These are phyloP conservation scores for Lactarius hengduanensis DNA, from an alignment of 768 basidiomycete genomes.

Conservation along the genomic window DNA sequence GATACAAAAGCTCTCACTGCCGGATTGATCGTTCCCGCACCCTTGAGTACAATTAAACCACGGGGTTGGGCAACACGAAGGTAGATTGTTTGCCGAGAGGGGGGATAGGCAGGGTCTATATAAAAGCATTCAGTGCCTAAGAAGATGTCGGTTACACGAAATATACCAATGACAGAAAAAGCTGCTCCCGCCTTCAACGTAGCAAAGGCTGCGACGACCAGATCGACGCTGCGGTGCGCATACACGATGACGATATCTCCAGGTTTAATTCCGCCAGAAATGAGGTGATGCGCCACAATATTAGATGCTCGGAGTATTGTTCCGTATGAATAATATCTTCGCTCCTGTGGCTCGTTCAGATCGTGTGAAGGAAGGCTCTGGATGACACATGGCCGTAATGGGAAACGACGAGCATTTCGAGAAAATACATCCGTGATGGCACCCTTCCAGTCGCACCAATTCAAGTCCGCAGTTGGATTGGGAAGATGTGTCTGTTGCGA, in stretches of 20 bases:
- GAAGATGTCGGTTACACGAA: constrained; percentile 7
- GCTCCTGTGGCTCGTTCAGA: constrained; percentile 47
- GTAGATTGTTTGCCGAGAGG: constrained; percentile 89
- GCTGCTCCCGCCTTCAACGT: constrained; percentile 94
- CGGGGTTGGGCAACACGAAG: constrained; percentile 90
- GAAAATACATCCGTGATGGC: constrained; percentile 96
- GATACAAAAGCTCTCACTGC: constrained; percentile 82
- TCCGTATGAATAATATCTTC: constrained; percentile 68
- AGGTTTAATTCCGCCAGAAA: constrained; percentile 80
- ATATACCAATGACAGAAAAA: constrained; percentile 93
- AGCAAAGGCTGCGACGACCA: constrained; percentile 96
- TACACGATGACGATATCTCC: constrained; percentile 99
- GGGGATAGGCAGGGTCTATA: constrained; percentile 93
- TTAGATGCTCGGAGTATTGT: constrained; percentile 85
- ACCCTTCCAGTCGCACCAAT: constrained; percentile 98
- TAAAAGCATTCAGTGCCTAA: constrained; percentile 5
- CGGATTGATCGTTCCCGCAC: constrained; percentile 78
- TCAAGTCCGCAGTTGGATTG: constrained; percentile 79
- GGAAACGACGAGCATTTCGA: constrained; percentile 73
- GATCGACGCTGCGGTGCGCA: constrained; percentile 92
- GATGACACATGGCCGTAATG: constrained; percentile 85
- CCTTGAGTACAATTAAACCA: constrained; percentile 85
- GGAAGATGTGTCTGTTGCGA: constrained; percentile 71
- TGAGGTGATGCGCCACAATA: constrained; percentile 84
- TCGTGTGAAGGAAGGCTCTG: constrained; percentile 58